Conservation (phyloP, 176 grass and related monocot genomes). For the Carex myosuroides region DNA sequence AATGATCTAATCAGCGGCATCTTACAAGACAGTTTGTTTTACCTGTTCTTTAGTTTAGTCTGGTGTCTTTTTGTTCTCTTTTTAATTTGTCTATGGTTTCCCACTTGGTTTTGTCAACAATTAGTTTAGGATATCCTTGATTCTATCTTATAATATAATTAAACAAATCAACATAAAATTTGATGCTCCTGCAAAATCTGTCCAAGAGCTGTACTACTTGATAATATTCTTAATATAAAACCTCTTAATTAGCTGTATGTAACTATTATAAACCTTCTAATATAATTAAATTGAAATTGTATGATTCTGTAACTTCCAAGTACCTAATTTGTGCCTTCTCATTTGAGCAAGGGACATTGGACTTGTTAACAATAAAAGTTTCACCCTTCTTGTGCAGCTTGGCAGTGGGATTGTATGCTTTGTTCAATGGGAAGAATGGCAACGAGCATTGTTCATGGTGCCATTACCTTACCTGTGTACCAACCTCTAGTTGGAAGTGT, state of each 20-base stretch:
- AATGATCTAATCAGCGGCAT: not conserved
- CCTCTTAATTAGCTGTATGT: not conserved
- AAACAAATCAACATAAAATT: not conserved
- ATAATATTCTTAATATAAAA: not conserved
- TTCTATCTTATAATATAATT: not conserved
- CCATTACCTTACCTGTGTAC: conserved; percentile 72
- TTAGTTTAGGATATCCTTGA: conserved; percentile 4
- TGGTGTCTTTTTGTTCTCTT: not conserved
- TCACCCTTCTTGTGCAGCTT: conserved; percentile 25
- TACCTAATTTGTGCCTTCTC: not conserved
- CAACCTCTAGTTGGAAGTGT: conserved; percentile 69
- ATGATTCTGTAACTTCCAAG: not conserved
- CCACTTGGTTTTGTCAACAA: conserved; percentile 4
- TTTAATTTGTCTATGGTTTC: not conserved
- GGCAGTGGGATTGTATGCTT: conserved; percentile 39
- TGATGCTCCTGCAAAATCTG: not conserved
- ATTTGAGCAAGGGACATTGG: not conserved
- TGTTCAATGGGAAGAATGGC: conserved; percentile 51
- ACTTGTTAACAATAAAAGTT: not conserved
- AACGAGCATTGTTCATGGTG: conserved; percentile 83
- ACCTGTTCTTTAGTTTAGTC: not conserved
- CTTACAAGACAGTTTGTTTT: not conserved
- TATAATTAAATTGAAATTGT: not conserved
- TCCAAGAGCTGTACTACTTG: not conserved
- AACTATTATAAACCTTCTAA: too few relatives aligned